A percentile compares a stretch with the other conserved stretches of the same genome.
phyloP scores from a whole-genome alignment of 306 rosid genomes.

The Styphnolobium japonicum region DNA sequence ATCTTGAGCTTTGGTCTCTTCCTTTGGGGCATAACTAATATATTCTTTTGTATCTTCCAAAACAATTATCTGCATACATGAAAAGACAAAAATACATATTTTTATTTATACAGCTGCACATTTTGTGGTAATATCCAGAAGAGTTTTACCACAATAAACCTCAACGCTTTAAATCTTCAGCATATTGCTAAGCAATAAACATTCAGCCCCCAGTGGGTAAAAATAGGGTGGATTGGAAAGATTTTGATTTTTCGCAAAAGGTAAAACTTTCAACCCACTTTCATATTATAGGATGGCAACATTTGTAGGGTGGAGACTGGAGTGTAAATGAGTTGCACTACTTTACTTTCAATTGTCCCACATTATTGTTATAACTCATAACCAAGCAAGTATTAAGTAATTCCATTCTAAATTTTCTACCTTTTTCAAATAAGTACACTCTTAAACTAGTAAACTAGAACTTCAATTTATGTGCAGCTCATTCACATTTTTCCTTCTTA shows the following conservation, averaged over 20 bases:
- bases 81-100: background rate
- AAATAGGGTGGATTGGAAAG: background rate
- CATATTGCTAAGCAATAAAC: background rate
- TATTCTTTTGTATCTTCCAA: conserved; percentile 85
- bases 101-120: background rate
- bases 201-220: background rate
- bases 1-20: conserved; percentile 73
- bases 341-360: conserved; percentile 10
- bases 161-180: background rate
- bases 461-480: background rate
- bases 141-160: background rate
- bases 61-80: conserved; percentile 72
- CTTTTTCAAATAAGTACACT: background rate
- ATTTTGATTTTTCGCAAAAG: background rate
- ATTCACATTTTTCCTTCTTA: background rate
- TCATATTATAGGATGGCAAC: background rate
- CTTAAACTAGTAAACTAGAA: background rate
- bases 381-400: background rate
- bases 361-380: background rate
- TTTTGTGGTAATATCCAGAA: background rate
- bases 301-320: background rate
- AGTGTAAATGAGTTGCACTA: background rate
- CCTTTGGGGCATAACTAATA: conserved; percentile 72
- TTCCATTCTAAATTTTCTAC: conserved; percentile 3
- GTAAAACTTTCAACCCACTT: background rate